These are phyloP conservation scores for Rhododendron ferrugineum DNA, from an alignment of 148 eudicot genomes.

Conservation along the genomic window DNA sequence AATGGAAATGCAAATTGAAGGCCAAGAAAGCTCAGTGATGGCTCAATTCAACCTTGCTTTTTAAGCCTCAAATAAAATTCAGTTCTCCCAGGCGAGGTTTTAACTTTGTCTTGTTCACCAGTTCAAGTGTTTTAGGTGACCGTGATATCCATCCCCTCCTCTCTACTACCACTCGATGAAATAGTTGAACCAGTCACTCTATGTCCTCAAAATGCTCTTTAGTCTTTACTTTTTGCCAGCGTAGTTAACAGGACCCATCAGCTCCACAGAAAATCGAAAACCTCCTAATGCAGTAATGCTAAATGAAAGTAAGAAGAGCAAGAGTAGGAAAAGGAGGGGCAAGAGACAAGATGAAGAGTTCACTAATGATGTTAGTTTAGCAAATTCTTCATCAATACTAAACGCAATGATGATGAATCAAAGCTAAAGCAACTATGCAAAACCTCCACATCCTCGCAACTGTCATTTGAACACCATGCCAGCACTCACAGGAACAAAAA, in stretches of 20 bases:
- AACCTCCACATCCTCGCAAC: background rate
- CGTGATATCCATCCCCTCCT: background rate
- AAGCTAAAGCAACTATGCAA: background rate
- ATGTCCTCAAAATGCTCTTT: background rate
- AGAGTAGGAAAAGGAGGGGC: background rate
- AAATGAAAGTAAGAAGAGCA: background rate
- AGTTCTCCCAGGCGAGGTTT: background rate
- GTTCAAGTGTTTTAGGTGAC: background rate
- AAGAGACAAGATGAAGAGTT: background rate
- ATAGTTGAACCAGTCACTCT: background rate
- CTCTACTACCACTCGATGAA: background rate
- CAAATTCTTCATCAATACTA: background rate
- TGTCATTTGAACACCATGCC: background rate
- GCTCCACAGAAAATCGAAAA: background rate
- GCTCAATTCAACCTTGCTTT: background rate
- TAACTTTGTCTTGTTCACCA: background rate
- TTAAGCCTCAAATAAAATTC: background rate
- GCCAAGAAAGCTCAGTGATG: background rate
- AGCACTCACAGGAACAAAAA: background rate
- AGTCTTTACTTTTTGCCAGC: background rate
- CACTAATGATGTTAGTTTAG: background rate
- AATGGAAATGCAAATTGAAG: background rate
- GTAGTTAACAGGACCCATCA: background rate
- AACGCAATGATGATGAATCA: background rate
- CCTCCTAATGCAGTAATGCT: background rate